These are phyloP conservation scores for Beauveria sp. DNA, from an alignment of 2,329 filamentous ascomycete genomes.

Conservation along the genomic window DNA sequence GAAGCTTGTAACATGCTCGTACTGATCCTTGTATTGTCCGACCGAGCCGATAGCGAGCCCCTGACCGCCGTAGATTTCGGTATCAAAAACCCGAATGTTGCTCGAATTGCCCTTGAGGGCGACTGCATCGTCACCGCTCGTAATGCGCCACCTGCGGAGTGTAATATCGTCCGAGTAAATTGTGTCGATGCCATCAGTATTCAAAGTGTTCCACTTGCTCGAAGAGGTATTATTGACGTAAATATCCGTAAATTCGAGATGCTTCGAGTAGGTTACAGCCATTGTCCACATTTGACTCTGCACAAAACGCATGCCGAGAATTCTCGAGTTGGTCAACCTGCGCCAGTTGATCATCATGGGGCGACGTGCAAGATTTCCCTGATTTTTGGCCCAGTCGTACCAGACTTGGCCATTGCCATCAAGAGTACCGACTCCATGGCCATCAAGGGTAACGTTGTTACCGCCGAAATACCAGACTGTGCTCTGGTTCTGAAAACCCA, in stretches of 20 bases:
- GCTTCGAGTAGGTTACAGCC: conserved; percentile 40
- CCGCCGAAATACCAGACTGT: conserved; percentile 49
- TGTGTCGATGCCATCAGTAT: conserved; percentile 41
- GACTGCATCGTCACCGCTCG: conserved; percentile 47
- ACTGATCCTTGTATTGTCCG: conserved; percentile 42
- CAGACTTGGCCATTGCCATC: conserved; percentile 54
- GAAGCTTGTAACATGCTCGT: conserved; percentile 43
- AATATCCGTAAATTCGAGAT: conserved; percentile 41
- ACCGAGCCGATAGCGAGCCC: conserved; percentile 51
- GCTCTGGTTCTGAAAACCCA: conserved; percentile 48
- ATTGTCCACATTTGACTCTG: conserved; percentile 56
- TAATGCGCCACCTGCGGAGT: conserved; percentile 41
- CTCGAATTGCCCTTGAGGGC: conserved; percentile 48
- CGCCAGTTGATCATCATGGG: conserved; percentile 43
- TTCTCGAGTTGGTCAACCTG: conserved; percentile 37
- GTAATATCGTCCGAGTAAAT: conserved; percentile 44
- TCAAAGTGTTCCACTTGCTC: conserved; percentile 25
- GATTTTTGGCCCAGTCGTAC: conserved; percentile 42
- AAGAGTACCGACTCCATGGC: conserved; percentile 43
- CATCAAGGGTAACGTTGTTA: conserved; percentile 39
- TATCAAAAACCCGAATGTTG: conserved; percentile 43
- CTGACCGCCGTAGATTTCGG: conserved; percentile 39
- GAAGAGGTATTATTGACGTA: conserved; percentile 42
- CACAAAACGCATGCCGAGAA: conserved; percentile 42
- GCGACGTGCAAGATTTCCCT: conserved; percentile 38